Base-by-base conservation (phyloP, 2,329 filamentous ascomycete species). In the Scytalidium sp. region DNA sequence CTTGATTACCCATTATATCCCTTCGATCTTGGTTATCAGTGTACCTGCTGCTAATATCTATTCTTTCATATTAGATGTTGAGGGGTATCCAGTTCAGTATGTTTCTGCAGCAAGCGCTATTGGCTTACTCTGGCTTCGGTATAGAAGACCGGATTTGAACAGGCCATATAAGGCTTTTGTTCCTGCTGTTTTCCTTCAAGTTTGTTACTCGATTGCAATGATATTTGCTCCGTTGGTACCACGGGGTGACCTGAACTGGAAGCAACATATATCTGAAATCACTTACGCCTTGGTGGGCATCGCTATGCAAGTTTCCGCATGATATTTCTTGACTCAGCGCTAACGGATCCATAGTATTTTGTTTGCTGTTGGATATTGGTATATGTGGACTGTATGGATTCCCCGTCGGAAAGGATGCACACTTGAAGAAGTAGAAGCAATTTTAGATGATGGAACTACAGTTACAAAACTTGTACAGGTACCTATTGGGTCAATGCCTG, bases 351-450 rank as follows among this genome's bases (percentile, higher is more conserved):
- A 5, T 50, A 87, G 81, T 47, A 68, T 88, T 27, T 27, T 76
- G 0, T 78, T 81, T 43, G 84, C 79, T 0, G 60, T 85, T 1
- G 1, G 80, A 0, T 90, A 90, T 61, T 90, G 87, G 87, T 83
- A 80, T 55, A 53, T 87, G 1, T 87, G 82, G 79, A 84, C 83
- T 1, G 71, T 81, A 3, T 55, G 80, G 1, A 62, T 89, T 20
- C 87, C 87, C 1, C 70, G 66, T 39, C 76, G 76, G 67, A 72
- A 78, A 45, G 75, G 77, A 0, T 88, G 87, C 60, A 75, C 63
- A 13, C 65, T 90, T 2, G 82, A 87, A 58, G 85, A 89, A 56
- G 74, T 78, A 49, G 71, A 70, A 2, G 78, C 79, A 32, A 69
- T 82, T 0, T 65, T 90, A 19, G 72, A 74, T 20, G 87, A 90